These are phyloP conservation scores for Phialemonium atrogriseum DNA, from an alignment of 2,329 filamentous ascomycete species.

Conservation along the genomic window DNA sequence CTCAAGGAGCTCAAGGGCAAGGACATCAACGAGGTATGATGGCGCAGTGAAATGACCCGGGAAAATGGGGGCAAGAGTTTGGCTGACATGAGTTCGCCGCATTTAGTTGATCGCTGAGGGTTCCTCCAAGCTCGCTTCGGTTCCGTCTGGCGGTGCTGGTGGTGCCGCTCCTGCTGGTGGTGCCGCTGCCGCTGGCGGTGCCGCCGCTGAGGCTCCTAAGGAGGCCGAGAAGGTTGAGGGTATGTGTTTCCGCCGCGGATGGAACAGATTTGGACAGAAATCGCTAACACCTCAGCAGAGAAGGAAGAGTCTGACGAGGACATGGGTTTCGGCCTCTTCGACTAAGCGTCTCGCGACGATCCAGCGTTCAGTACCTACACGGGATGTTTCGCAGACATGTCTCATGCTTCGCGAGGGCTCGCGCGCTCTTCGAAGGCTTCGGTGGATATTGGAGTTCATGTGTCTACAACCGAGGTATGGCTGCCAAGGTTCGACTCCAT, in stretches of 20 bases:
- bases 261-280: too few relatives aligned
- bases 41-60: neutral
- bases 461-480: too few relatives aligned
- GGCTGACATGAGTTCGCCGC: constrained; percentile 12
- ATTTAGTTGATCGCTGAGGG: constrained; percentile 82
- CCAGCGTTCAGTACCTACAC: too few relatives aligned
- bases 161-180: constrained; percentile 58
- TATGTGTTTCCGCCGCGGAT: constrained; percentile 41
- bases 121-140: constrained; percentile 89
- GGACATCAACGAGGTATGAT: constrained; percentile 80
- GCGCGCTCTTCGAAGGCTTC: too few relatives aligned
- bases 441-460: too few relatives aligned
- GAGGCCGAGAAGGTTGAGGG: constrained; percentile 72
- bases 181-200: constrained; percentile 60
- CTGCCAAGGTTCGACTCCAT: too few relatives aligned
- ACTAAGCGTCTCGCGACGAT: too few relatives aligned
- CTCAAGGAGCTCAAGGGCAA: constrained; percentile 88
- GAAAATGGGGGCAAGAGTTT: neutral
- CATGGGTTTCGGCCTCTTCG: constrained; percentile 71
- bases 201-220: constrained; percentile 52
- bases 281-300: constrained; percentile 31
- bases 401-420: too few relatives aligned
- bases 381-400: too few relatives aligned
- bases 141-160: constrained; percentile 83
- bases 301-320: constrained; percentile 68